A percentile compares a stretch with the other conserved stretches of the same genome.
Evolutionary conservation across 768 basidiomycete genomes (phyloP).

Genomic region (Collybia nuda): DNA sequence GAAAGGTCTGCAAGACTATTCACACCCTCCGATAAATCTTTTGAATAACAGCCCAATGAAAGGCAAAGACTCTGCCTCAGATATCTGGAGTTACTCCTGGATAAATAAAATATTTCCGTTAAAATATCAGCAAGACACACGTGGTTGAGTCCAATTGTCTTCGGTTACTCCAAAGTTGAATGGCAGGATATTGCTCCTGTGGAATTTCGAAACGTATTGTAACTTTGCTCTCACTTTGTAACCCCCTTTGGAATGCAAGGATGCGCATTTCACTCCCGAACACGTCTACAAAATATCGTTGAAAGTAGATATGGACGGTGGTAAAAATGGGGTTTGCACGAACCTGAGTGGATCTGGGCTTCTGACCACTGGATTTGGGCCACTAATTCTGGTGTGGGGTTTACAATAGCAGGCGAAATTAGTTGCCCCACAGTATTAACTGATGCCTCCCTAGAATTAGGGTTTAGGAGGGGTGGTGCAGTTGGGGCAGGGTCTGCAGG

Average conservation of each 20-base stretch:
- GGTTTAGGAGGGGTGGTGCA: no score
- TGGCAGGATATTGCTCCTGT: conserved; percentile 20
- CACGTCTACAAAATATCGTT: conserved; percentile 7
- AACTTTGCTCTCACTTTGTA: conserved; percentile 7
- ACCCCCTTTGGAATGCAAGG: conserved; percentile 12
- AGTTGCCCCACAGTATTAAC: no score
- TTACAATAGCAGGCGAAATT: no score
- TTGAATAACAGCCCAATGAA: conserved; percentile 44
- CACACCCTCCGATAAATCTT: conserved; percentile 13
- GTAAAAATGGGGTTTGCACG: no score
- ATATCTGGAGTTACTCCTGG: conserved; percentile 21
- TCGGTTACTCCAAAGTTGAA: conserved; percentile 39
- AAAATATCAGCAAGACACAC: conserved; percentile 26
- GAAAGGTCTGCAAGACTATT: conserved; percentile 19
- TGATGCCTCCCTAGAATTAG: no score
- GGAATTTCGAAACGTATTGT: conserved; percentile 21
- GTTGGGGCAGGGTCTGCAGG: no score
- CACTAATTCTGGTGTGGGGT: no score
- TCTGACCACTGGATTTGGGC: no score
- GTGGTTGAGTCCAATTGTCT: conserved; percentile 17
- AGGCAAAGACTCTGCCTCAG: conserved; percentile 37
- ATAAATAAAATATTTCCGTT: conserved; percentile 1
- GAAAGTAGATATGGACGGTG: no score
- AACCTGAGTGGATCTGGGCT: no score
- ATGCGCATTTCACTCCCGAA: conserved; percentile 18